These are phyloP conservation scores for Mycena crocata DNA, from an alignment of 768 basidiomycete species.

Conservation along the genomic window DNA sequence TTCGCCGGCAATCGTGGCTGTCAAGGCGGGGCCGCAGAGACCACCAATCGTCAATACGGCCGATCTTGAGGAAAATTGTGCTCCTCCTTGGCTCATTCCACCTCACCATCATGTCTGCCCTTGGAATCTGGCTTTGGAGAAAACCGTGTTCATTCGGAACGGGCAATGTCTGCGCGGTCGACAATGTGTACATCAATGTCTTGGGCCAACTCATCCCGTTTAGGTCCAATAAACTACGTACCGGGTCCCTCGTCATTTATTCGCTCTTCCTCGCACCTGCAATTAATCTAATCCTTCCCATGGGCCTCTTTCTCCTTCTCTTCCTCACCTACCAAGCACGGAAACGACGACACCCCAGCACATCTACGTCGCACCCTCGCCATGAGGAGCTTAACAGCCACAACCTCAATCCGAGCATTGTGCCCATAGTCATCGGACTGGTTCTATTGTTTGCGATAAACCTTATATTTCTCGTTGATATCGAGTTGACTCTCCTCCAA, in stretches of 20 bases:
- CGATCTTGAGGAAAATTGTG: not conserved
- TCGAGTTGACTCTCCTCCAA: constrained; percentile 10
- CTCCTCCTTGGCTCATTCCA: constrained; percentile 24
- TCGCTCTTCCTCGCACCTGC: constrained; percentile 14
- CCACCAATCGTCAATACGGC: not conserved
- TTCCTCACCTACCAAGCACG: constrained; percentile 6
- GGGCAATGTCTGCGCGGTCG: not conserved
- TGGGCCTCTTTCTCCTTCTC: not conserved
- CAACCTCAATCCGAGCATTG: not conserved
- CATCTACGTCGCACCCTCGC: too few relatives aligned
- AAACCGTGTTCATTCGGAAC: constrained; percentile 9
- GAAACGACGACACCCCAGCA: not conserved
- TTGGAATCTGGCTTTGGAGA: constrained; percentile 29
- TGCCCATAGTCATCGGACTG: constrained; percentile 13
- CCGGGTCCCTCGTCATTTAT: constrained; percentile 11
- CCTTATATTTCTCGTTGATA: constrained; percentile 17
- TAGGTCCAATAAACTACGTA: not conserved
- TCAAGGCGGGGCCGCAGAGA: too few relatives aligned
- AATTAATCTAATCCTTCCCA: constrained; percentile 14
- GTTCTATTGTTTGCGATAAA: constrained; percentile 18
- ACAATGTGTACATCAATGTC: not conserved
- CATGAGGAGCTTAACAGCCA: too few relatives aligned
- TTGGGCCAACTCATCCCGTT: not conserved
- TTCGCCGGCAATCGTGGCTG: not conserved
- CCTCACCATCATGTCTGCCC: constrained; percentile 22